Evolutionary conservation across 768 basidiomycete genomes (phyloP), one percentile per base, ranked within the genome.

Genomic region (Candolleomyces eurysporus): DNA sequence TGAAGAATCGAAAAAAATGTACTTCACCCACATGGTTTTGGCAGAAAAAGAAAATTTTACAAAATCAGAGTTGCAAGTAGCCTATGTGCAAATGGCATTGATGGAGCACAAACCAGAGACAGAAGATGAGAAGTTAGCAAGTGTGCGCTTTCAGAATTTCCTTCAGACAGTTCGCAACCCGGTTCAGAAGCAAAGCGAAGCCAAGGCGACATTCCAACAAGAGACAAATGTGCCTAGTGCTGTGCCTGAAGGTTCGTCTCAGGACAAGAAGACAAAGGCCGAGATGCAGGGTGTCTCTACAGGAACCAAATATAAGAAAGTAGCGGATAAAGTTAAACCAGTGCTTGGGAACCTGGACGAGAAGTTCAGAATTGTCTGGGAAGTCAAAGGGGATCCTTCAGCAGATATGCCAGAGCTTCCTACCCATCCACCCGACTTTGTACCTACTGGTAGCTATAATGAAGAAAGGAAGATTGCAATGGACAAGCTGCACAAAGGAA

Each of bases 221-320:
- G n/a, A n/a, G n/a, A n/a, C n/a, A n/a, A n/a, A n/a, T n/a, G n/a
- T n/a, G n/a, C n/a, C n/a, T n/a, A n/a, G 32, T 11, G 14, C 26
- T 10, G 50, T 52, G 7, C 21, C n/a, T n/a, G n/a, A n/a, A 26
- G 31, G 43, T 11, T 43, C 10, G 10, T 40, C 57, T 17, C 36
- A 54, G 9, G 53, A 49, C 32, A 39, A 56, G 32, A 43, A 52
- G 16, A 31, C 31, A 19, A 22, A n/a, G 16, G 36, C 61, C 19
- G 39, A 48, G 50, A 57, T 14, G 43, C 39, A 43, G 5, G 48
- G 43, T 39, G 26, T 65, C 39, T 49, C 43, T 58, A 4, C 43
- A 43, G 60, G 53, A 13, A 66, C 63, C 54, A 74, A 73, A 58
- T 76, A 74, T 62, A 76, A 76, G 50, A 68, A 66, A 5, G 73